Evolutionary conservation across 371 early-diverging fungal genomes (phyloP).

Genomic region (Pancytospora philotis): DNA sequence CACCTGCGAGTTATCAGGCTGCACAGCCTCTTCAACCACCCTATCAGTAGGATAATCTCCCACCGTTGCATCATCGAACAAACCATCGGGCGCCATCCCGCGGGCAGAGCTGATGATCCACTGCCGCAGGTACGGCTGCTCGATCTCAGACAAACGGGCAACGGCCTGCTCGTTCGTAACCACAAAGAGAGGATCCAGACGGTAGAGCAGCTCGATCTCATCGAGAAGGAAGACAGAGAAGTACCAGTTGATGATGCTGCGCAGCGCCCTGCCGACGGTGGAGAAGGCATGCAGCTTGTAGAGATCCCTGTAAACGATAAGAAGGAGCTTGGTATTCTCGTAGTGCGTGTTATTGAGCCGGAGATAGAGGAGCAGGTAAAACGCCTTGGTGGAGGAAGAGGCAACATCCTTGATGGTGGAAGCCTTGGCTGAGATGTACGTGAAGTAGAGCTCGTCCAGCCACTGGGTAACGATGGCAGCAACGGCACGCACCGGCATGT

Average conservation of each 20-base stretch:
- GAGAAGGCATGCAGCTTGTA: too few species aligned
- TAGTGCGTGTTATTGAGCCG: slow-evolving; percentile 3
- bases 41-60: too few species aligned
- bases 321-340: slow-evolving; percentile 1
- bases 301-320: slow-evolving; percentile 10
- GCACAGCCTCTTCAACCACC: too few species aligned
- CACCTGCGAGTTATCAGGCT: too few species aligned
- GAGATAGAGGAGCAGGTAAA: slow-evolving; percentile 4
- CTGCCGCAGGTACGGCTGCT: too few species aligned
- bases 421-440: not conserved
- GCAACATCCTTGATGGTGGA: not conserved
- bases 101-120: too few species aligned
- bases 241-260: not conserved
- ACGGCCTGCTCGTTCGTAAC: too few species aligned
- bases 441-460: not conserved
- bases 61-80: too few species aligned
- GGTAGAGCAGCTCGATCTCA: not conserved
- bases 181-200: not conserved
- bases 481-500: not conserved
- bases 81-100: too few species aligned
- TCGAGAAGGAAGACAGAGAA: not conserved
- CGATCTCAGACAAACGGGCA: too few species aligned
- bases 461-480: not conserved
- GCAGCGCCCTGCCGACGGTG: not conserved
- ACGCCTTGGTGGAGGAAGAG: not conserved